Evolutionary conservation across 257 asterid species (phyloP), one percentile per base, ranked within the genome.

Genomic region (Capsicum baccatum): DNA sequence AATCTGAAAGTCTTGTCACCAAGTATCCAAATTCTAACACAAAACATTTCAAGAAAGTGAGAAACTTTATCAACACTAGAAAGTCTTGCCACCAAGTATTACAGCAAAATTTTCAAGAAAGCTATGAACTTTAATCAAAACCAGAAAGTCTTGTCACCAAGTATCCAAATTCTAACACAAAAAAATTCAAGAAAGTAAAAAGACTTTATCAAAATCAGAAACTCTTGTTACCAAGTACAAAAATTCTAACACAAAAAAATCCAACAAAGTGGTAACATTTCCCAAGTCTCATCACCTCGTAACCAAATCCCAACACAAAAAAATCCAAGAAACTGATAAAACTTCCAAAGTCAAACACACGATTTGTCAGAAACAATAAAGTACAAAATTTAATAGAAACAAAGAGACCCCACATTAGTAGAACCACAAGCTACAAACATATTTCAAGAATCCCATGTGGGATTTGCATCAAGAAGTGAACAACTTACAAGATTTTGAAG

Each of bases 341-440:
- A 9, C 3, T 9, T 52, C 48, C 16, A 2, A 35, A 33, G 54
- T 76, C 76, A 66, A 64, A 66, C 47, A 66, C 48, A 66, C 6
- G 48, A 66, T 66, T n/a, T 66, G n/a, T 5, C 13, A 26, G 33
- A 26, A 26, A 26, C 48, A 66, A 33, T 47, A 66, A 66, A 66
- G 37, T 66, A 33, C 12, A 66, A n/a, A 26, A 33, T 15, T 26
- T 54, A 15, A 54, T 57, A 54, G 21, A 54, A 54, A 0, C 33
- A 78, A 78, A 55, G 42, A 78, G 44, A 76, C 50, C 81, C 81
- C 81, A 76, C 48, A 78, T 78, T 48, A 54, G 13, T 69, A 39
- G 21, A 69, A 69, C 16, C 21, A 69, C 21, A 69, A 39, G 64
- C 19, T 14, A 78, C 54, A 26, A 13, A 52, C 81, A 78, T 14